These are phyloP conservation scores for Kwoniella dejecticola DNA, from an alignment of 768 basidiomycete genomes.

Conservation along the genomic window DNA sequence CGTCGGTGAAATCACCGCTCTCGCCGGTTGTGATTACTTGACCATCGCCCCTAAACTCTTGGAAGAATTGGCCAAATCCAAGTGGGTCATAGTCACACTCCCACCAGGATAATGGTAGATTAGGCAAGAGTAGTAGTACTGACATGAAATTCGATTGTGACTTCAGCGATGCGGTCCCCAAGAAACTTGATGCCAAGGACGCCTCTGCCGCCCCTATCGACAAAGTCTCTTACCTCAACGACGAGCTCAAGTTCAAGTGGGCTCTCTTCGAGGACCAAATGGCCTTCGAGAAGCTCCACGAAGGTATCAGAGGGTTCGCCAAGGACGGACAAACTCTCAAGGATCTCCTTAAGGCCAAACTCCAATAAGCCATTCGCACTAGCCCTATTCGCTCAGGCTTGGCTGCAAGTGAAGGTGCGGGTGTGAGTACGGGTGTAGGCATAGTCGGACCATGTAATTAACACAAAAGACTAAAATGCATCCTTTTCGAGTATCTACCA, in stretches of 20 bases:
- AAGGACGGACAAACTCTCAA: slow-evolving; percentile 90
- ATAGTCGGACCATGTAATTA: too few relatives aligned
- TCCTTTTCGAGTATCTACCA: too few relatives aligned
- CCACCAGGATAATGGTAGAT: slow-evolving; percentile 58
- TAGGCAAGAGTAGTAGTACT: neutral
- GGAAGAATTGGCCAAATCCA: slow-evolving; percentile 75
- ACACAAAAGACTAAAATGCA: too few relatives aligned
- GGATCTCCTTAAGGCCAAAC: slow-evolving; percentile 67
- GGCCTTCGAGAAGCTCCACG: slow-evolving; percentile 99
- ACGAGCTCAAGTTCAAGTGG: slow-evolving; percentile 97
- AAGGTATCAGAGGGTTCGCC: slow-evolving; percentile 98
- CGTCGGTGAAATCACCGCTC: slow-evolving; percentile 85
- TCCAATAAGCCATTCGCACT: slow-evolving; percentile 34
- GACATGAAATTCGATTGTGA: neutral
- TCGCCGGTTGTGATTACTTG: slow-evolving; percentile 96
- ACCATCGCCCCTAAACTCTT: slow-evolving; percentile 90
- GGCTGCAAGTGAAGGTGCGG: too few relatives aligned
- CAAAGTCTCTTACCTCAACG: slow-evolving; percentile 83
- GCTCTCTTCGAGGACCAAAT: slow-evolving; percentile 84
- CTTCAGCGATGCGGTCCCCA: slow-evolving; percentile 68
- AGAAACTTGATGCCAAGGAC: slow-evolving; percentile 71
- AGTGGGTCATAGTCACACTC: slow-evolving; percentile 3
- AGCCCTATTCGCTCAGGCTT: too few relatives aligned
- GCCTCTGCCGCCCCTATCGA: slow-evolving; percentile 61
- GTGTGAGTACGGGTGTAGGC: too few relatives aligned